Conservation (phyloP, 306 rosid genomes). For the Glycine latifolia region DNA sequence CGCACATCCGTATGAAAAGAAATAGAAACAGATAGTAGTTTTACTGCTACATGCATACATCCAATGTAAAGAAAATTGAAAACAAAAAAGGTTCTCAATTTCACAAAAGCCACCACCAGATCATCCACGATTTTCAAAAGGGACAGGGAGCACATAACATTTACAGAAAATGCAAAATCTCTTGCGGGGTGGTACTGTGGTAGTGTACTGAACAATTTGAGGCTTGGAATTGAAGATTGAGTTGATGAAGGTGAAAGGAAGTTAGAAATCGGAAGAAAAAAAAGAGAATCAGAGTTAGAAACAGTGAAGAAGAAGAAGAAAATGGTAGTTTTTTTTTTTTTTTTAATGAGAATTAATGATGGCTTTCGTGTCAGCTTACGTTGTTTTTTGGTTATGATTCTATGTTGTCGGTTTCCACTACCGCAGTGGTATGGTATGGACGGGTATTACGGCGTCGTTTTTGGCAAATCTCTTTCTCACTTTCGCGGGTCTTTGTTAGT, state of each 20-base stretch:
- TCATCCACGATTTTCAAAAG: neutral
- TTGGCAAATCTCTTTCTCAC: neutral
- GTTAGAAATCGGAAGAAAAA: slow-evolving; percentile 17
- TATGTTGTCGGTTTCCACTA: slow-evolving; percentile 43
- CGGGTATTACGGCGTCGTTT: slow-evolving; percentile 29
- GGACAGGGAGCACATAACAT: neutral
- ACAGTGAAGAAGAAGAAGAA: slow-evolving; percentile 3
- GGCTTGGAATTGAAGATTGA: neutral
- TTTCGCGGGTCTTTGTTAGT: neutral
- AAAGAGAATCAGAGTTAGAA: slow-evolving; percentile 14
- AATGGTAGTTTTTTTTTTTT: neutral
- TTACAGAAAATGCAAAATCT: slow-evolving; percentile 23
- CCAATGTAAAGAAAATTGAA: neutral
- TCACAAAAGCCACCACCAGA: neutral
- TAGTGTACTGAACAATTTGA: neutral
- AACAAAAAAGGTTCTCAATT: neutral
- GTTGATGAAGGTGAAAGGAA: slow-evolving; percentile 33
- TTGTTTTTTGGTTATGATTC: neutral
- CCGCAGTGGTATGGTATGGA: neutral
- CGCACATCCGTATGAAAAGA: neutral
- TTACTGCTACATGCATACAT: neutral
- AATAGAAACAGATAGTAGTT: neutral
- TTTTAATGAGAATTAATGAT: slow-evolving; percentile 4
- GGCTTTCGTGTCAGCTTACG: slow-evolving; percentile 17
- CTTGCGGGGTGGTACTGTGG: neutral